Evolutionary conservation across 495 filamentous ascomycete genomes (phyloP).

Genomic region (Daldinia caldariorum): DNA sequence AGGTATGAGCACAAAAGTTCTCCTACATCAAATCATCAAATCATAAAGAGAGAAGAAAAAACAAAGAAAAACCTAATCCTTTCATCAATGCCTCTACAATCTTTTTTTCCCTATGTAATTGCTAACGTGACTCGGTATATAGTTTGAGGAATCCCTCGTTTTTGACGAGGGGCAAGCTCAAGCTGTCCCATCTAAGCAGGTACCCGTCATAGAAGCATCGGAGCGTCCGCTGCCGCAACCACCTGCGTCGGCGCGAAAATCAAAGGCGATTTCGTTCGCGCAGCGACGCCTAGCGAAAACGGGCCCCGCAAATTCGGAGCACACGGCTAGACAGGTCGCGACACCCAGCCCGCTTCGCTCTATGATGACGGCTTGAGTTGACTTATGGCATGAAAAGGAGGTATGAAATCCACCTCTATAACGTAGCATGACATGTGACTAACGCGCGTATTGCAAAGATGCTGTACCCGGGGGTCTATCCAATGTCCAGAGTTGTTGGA

Average conservation of each 20-base stretch:
- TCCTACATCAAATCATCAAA: conserved; percentile 4
- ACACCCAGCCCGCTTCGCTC: conserved; percentile 68
- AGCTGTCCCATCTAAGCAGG: conserved; percentile 70
- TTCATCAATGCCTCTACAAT: neutral
- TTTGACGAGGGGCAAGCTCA: conserved; percentile 83
- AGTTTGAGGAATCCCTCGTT: conserved; percentile 97
- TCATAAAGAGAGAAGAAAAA: conserved; percentile 17
- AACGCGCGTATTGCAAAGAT: conserved; percentile 32
- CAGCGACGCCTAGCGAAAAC: conserved; percentile 48
- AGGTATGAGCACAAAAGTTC: conserved; percentile 33
- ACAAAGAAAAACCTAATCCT: conserved; percentile 15
- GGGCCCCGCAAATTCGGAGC: conserved; percentile 53
- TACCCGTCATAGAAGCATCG: conserved; percentile 46
- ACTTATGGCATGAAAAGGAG: conserved; percentile 42
- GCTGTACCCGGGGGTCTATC: conserved; percentile 37
- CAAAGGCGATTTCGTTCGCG: conserved; percentile 45
- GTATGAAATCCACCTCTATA: conserved; percentile 20
- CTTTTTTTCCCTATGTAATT: neutral
- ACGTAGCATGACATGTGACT: conserved; percentile 19
- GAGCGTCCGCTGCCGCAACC: conserved; percentile 52
- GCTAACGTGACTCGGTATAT: conserved; percentile 31
- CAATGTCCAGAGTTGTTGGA: conserved; percentile 28
- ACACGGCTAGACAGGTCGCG: conserved; percentile 53
- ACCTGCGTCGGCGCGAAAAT: conserved; percentile 54
- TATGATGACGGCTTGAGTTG: conserved; percentile 67